Evolutionary conservation across 176 grass and related monocot species (phyloP).

Genomic region (Thalia dealbata): DNA sequence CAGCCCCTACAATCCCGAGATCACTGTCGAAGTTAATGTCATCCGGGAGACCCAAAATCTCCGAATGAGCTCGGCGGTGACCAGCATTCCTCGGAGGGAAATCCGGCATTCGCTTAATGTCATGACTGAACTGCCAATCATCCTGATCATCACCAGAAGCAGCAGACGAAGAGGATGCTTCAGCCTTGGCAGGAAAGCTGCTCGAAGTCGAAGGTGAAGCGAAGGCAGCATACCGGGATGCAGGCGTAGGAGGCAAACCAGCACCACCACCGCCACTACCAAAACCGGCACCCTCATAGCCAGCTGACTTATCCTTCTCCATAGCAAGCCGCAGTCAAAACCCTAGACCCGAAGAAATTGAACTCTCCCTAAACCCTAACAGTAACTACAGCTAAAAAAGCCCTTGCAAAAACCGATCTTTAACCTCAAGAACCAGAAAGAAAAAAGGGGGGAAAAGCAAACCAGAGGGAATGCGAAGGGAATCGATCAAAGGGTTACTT

Average conservation of each 20-base stretch:
- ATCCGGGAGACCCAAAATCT: constrained; percentile 63
- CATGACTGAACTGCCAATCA: constrained; percentile 13
- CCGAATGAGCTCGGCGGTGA: constrained; percentile 64
- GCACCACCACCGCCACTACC: neutral
- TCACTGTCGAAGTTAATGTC: constrained; percentile 53
- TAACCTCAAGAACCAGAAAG: neutral
- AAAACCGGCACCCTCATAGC: neutral
- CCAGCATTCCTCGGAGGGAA: constrained; percentile 32
- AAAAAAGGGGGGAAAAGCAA: neutral
- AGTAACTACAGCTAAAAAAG: neutral
- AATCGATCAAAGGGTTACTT: neutral
- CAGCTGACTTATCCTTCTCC: constrained; percentile 10
- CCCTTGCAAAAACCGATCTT: neutral
- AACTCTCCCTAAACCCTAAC: neutral
- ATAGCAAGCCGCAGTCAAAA: neutral
- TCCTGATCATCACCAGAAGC: neutral
- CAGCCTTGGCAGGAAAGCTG: constrained; percentile 2
- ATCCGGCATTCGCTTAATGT: constrained; percentile 37
- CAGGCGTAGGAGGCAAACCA: neutral
- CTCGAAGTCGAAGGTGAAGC: neutral
- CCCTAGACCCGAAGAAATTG: neutral
- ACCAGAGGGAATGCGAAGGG: neutral
- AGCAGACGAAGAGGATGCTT: neutral
- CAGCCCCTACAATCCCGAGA: constrained; percentile 41
- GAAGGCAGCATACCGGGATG: constrained; percentile 3